Conservation (phyloP, 2,329 filamentous ascomycete species). For the Chaetomium olivaceum region DNA sequence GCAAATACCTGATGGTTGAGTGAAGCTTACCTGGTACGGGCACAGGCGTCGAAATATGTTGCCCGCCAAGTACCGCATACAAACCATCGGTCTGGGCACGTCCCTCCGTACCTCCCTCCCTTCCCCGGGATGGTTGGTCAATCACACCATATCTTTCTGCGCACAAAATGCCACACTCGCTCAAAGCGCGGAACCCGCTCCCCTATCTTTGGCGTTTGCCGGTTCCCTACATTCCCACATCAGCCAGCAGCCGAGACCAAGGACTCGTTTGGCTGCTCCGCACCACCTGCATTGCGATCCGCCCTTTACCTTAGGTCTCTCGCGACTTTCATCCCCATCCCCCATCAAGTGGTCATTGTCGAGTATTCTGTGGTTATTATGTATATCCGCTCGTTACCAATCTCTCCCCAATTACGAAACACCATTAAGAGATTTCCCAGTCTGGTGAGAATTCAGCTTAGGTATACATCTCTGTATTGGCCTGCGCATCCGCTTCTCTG, state of each 20-base stretch:
- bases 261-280: not conserved
- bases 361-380: not conserved
- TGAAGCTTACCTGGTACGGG: slow-evolving; percentile 3
- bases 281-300: not conserved
- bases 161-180: slow-evolving; percentile 21
- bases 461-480: not conserved
- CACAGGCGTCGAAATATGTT: slow-evolving; percentile 14
- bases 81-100: slow-evolving; percentile 21
- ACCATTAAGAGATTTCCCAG: not conserved
- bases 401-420: not conserved
- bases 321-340: not conserved
- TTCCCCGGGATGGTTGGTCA: slow-evolving; percentile 23
- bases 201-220: slow-evolving; percentile 5
- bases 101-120: slow-evolving; percentile 20
- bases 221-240: slow-evolving; percentile 3
- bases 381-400: not conserved
- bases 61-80: slow-evolving; percentile 29
- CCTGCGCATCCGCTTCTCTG: not conserved
- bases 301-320: not conserved
- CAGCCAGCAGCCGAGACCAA: slow-evolving; percentile 3
- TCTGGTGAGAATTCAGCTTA: not conserved
- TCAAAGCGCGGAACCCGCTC: not conserved
- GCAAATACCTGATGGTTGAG: not conserved
- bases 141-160: slow-evolving; percentile 15
- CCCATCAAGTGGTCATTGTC: not conserved